A percentile compares a stretch with the other conserved stretches of the same genome.
Conservation (phyloP, 805 yeast species). For the Groenewaldozyma tartarivorans region DNA sequence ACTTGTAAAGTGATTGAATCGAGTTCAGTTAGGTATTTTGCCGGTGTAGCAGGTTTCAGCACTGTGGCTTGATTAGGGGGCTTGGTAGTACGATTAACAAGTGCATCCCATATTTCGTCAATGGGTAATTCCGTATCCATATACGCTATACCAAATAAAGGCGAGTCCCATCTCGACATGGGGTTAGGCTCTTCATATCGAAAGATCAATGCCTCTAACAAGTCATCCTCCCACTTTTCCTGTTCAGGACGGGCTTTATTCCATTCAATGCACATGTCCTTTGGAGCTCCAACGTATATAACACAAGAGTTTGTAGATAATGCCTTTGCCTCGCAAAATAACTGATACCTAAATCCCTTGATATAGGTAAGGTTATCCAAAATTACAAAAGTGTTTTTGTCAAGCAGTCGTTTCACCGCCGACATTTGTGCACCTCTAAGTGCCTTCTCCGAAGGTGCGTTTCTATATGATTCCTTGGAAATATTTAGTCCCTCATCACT, state of each 20-base stretch:
- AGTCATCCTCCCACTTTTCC: constrained; percentile 53
- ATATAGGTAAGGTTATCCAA: constrained; percentile 83
- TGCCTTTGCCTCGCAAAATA: constrained; percentile 88
- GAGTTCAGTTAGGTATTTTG: constrained; percentile 67
- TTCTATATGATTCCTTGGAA: constrained; percentile 54
- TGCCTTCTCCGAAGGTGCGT: constrained; percentile 67
- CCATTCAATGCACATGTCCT: constrained; percentile 54
- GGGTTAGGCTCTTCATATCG: constrained; percentile 91
- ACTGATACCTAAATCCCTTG: constrained; percentile 90
- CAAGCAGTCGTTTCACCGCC: constrained; percentile 75
- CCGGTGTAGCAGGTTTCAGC: constrained; percentile 67
- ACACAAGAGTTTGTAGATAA: constrained; percentile 74
- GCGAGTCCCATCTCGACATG: constrained; percentile 87
- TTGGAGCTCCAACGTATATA: constrained; percentile 65
- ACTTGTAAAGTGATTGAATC: constrained; percentile 64
- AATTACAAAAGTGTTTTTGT: constrained; percentile 62
- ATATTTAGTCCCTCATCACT: constrained; percentile 74
- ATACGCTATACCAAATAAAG: constrained; percentile 61
- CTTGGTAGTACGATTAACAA: constrained; percentile 45
- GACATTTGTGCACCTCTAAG: constrained; percentile 79
- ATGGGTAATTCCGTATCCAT: constrained; percentile 49
- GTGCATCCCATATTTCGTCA: constrained; percentile 45
- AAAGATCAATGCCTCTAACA: constrained; percentile 62
- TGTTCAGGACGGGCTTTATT: constrained; percentile 31
- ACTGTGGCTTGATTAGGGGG: constrained; percentile 80